Base-by-base conservation (phyloP, 2,329 filamentous ascomycete genomes). In the Fusarium mangiferae region DNA sequence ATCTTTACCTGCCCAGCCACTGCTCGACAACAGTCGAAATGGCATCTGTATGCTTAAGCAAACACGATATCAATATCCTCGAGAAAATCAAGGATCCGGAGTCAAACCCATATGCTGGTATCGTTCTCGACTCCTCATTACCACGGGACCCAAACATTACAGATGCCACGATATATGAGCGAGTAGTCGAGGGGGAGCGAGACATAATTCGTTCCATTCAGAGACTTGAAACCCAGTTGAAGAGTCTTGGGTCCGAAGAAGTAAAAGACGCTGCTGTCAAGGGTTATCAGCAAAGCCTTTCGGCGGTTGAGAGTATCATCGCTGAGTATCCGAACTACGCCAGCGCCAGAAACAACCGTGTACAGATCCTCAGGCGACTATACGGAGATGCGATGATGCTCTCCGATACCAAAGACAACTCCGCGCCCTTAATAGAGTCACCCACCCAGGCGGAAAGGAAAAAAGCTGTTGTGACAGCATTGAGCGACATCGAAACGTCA, bases 291-390 rank as follows among this genome's bases (percentile, higher is more conserved):
- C 70, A 81, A 41, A 86, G 85, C 60, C 80, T 91, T 24, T 79
- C 80, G 15, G 81, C 84, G 11, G 83, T 95, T 10, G 85, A 87
- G 36, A 78, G 81, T 5, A 84, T 94, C 38, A 88, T 94, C 45
- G 77, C 83, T 6, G 81, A 87, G 30, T 80, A 90, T 60, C 91
- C 93, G 7, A 81, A 84, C 38, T 95, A 95, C 81, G 92, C 93
- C 28, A 93, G 91, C 72, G 92, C 90, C 11, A 88, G 90, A 66
- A 93, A 94, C 80, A 95, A 96, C 81, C 87, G 93, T 56, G 93
- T 91, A 6, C 93, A 95, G 80, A 87, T 91, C 14, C 76, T 88
- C 36, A 84, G 92, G 28, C 84, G 91, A 54, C 82, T 90, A 63
- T 90, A 92, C 71, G 91, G 91, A 17, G 90, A 93, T 77, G 82